Conservation (phyloP, 305 asterid species). For the Fraxinus platypoda region DNA sequence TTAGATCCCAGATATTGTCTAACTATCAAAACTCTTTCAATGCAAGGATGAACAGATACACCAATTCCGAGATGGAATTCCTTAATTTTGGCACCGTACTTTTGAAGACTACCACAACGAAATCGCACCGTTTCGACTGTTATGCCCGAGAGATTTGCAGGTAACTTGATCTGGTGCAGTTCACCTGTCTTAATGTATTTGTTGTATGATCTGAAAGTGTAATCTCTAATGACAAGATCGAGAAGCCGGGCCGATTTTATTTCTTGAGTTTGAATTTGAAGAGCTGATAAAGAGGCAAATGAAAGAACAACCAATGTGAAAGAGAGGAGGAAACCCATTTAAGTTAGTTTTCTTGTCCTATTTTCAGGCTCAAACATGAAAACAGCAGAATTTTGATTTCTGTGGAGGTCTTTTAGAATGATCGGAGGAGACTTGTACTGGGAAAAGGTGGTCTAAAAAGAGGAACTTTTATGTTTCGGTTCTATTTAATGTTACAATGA, state of each 20-base stretch:
- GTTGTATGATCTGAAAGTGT: slow-evolving; percentile 56
- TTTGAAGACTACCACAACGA: slow-evolving; percentile 75
- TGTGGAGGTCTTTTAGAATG: neutral
- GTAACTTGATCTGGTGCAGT: slow-evolving; percentile 42
- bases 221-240: slow-evolving; percentile 67
- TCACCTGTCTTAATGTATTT: slow-evolving; percentile 58
- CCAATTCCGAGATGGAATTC: slow-evolving; percentile 56
- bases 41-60: slow-evolving; percentile 44
- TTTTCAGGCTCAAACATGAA: neutral
- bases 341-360: neutral
- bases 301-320: slow-evolving; percentile 31
- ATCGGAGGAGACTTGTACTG: neutral
- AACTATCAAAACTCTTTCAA: slow-evolving; percentile 54
- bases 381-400: slow-evolving; percentile 3
- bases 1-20: slow-evolving; percentile 61
- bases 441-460: neutral
- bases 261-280: slow-evolving; percentile 31
- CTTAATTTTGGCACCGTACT: slow-evolving; percentile 62
- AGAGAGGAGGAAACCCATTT: slow-evolving; percentile 28
- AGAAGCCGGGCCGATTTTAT: slow-evolving; percentile 65
- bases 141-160: slow-evolving; percentile 72
- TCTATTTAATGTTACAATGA: neutral
- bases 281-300: slow-evolving; percentile 23
- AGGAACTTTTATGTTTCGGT: neutral
- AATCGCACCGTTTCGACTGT: slow-evolving; percentile 42